These are phyloP conservation scores for Haplographium delicatum DNA, from an alignment of 495 filamentous ascomycete genomes.

Conservation along the genomic window DNA sequence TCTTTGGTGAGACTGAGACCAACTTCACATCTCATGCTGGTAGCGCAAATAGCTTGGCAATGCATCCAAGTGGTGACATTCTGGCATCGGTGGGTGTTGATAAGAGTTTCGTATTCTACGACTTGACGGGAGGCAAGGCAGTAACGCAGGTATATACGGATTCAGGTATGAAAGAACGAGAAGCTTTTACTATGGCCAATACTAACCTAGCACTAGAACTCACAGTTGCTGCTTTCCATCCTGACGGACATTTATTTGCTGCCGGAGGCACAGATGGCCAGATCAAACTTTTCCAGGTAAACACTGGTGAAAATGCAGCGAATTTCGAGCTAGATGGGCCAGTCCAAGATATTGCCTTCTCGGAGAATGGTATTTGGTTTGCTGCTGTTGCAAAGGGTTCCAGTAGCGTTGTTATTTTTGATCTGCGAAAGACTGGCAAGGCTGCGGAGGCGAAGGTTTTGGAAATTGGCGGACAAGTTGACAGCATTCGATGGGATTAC, in stretches of 20 bases:
- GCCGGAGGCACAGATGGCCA: conserved; percentile 69
- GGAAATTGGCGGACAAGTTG: conserved; percentile 71
- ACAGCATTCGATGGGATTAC: conserved; percentile 82
- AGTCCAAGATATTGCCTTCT: conserved; percentile 74
- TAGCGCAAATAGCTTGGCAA: conserved; percentile 64
- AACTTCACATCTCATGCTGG: conserved; percentile 76
- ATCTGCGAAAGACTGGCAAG: conserved; percentile 80
- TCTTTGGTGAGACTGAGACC: conserved; percentile 64
- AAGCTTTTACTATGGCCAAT: background rate
- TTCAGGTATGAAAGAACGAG: conserved; percentile 55
- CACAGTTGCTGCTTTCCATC: conserved; percentile 80
- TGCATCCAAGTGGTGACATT: conserved; percentile 82
- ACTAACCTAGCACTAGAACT: conserved; percentile 56
- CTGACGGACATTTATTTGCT: conserved; percentile 90
- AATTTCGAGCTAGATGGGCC: conserved; percentile 62
- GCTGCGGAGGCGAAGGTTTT: conserved; percentile 70
- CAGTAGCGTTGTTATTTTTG: conserved; percentile 77
- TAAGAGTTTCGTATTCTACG: conserved; percentile 91
- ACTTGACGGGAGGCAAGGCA: conserved; percentile 58
- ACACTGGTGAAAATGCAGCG: conserved; percentile 63
- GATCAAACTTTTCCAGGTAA: conserved; percentile 83
- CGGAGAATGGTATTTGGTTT: conserved; percentile 96
- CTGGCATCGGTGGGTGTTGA: conserved; percentile 84
- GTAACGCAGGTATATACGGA: conserved; percentile 77
- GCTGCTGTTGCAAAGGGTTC: conserved; percentile 69